A percentile compares a stretch with the other conserved stretches of the same genome.
Evolutionary conservation across 352 stramenopile species (phyloP).

Genomic region (Phytophthora capsici): DNA sequence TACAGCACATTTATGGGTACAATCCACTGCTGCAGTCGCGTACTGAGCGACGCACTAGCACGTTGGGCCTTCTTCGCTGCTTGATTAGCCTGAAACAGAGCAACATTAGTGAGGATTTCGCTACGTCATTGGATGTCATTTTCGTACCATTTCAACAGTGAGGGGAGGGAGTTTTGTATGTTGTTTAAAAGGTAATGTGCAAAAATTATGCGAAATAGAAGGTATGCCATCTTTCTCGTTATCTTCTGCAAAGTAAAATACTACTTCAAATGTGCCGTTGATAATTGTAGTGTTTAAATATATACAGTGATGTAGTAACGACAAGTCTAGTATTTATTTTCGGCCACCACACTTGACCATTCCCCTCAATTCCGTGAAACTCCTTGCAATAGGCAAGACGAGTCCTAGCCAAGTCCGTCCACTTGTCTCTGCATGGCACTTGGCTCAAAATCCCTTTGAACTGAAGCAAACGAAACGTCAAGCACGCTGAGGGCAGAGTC

Average conservation of each 20-base stretch:
- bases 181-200: too few relatives aligned
- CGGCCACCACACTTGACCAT: slow-evolving; percentile 6
- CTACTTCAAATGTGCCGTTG: too few relatives aligned
- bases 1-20: slow-evolving; percentile 84
- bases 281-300: too few relatives aligned
- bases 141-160: slow-evolving; percentile 26
- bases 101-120: background rate
- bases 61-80: slow-evolving; percentile 86
- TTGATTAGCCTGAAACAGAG: slow-evolving; percentile 70
- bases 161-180: background rate
- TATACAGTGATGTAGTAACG: too few relatives aligned
- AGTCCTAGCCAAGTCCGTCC: background rate
- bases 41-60: slow-evolving; percentile 70
- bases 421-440: slow-evolving; percentile 25
- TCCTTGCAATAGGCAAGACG: slow-evolving; percentile 21
- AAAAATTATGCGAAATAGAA: too few relatives aligned
- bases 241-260: too few relatives aligned
- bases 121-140: too few relatives aligned
- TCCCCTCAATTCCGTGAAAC: slow-evolving; percentile 26
- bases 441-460: slow-evolving; percentile 3
- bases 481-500: slow-evolving; percentile 28
- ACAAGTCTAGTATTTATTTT: slow-evolving; percentile 23
- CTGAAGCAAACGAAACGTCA: slow-evolving; percentile 6
- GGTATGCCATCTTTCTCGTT: too few relatives aligned
- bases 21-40: slow-evolving; percentile 81